Percentiles rank a stretch among this genome's conserved stretches.
Conservation (phyloP, 306 rosid species). For the Lithocarpus polystachyus region DNA sequence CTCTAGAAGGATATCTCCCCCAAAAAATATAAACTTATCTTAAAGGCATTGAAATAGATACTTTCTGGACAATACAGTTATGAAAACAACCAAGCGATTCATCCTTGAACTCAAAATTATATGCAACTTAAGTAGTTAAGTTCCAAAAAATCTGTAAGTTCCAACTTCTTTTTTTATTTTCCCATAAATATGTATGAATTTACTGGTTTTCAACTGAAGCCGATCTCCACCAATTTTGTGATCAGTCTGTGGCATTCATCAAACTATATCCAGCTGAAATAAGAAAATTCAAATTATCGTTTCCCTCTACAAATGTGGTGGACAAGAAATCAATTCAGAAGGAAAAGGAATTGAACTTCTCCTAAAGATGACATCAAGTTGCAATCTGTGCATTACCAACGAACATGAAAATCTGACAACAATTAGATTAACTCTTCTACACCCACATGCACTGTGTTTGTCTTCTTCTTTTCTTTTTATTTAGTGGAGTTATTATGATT, state of each 20-base stretch:
- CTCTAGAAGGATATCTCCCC: not conserved
- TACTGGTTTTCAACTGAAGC: not conserved
- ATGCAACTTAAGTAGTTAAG: not conserved
- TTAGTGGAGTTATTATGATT: not conserved
- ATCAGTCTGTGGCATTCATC: not conserved
- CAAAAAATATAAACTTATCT: not conserved
- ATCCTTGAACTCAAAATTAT: not conserved
- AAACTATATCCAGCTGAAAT: not conserved
- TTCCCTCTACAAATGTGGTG: not conserved
- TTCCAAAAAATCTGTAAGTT: not conserved
- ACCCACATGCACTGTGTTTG: no score
- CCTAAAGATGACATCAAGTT: not conserved
- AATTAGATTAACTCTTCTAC: no score
- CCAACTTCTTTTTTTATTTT: not conserved
- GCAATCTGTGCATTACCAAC: no score
- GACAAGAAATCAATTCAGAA: not conserved
- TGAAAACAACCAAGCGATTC: not conserved
- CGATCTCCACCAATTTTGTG: not conserved
- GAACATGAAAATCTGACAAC: no score
- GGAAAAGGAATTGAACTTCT: not conserved
- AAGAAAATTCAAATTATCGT: no score
- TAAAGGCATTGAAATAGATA: not conserved
- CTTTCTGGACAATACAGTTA: not conserved
- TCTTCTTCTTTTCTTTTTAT: not conserved
- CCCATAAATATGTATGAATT: not conserved